Evolutionary conservation across 2,329 filamentous ascomycete genomes (phyloP).

Genomic region (Dendryphion nanum): DNA sequence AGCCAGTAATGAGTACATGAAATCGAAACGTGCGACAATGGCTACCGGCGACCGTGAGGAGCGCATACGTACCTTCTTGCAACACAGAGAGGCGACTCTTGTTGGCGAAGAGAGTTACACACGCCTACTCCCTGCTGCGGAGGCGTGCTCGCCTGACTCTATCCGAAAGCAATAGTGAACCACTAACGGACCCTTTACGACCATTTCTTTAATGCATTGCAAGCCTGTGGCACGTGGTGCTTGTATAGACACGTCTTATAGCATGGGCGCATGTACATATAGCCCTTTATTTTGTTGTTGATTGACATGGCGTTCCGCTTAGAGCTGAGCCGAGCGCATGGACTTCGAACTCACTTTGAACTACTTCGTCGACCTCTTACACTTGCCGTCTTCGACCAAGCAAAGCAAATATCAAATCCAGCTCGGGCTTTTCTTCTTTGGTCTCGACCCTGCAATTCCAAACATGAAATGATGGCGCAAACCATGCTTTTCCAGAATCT

Average conservation of each 20-base stretch:
- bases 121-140: constrained; percentile 45
- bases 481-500: constrained; percentile 8
- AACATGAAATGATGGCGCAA: neutral
- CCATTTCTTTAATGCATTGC: neutral
- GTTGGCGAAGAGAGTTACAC: constrained; percentile 46
- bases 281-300: neutral
- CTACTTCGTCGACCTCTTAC: neutral
- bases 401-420: too few relatives aligned
- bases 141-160: constrained; percentile 47
- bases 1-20: constrained; percentile 62
- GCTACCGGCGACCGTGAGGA: constrained; percentile 44
- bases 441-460: neutral
- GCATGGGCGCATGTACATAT: neutral
- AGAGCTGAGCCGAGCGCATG: neutral
- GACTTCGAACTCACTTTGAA: neutral
- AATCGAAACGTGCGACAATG: constrained; percentile 54
- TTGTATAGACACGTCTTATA: neutral
- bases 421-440: too few relatives aligned
- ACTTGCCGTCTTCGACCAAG: too few relatives aligned
- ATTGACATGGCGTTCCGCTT: neutral
- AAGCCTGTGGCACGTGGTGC: neutral
- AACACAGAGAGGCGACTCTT: constrained; percentile 45
- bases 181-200: neutral
- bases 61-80: constrained; percentile 75
- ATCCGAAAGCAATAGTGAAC: constrained; percentile 27